Base-by-base conservation (phyloP, 163 green algal species). In the Scenedesmus sp. region DNA sequence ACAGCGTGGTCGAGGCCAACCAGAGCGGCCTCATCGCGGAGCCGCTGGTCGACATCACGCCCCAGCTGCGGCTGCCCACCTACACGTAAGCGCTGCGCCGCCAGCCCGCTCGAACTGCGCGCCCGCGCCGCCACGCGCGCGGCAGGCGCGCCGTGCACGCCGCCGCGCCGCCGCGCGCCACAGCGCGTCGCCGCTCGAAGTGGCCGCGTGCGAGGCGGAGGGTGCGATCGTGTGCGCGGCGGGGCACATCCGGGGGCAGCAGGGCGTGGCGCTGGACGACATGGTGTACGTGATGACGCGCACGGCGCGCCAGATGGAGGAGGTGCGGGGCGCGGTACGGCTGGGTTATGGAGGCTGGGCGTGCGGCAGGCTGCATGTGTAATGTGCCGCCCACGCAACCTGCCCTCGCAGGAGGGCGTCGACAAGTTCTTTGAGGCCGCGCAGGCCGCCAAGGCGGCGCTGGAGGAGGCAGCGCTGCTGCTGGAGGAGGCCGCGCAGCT, bases 31-130 rank as follows among this genome's bases (percentile, higher is more conserved):
- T 99, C 31, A 98, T 98, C 62, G 92, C 91, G 1, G 95, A 98
- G 90, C 96, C 96, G 3, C 91, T 99, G 29, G 93, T 99, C 53
- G 96, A 99, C 89, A 97, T 99, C 83, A 99, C 96, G 1, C 96
- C 96, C 14, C 90, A 90, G 86, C 48, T 87, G 48, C 86, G 84
- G 4, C 67, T 91, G 31, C 87, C 87, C 26, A 50, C 26, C 20
- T 91, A 82, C 73, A 74, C 22, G 73, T 69, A 20, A 45, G 69
- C 50, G 48, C 36, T 7, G n/a, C n/a, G 53, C 26, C 2, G 47
- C 39, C n/a, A n/a, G n/a, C n/a, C n/a, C n/a, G n/a, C n/a, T n/a
- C n/a, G n/a, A n/a, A n/a, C n/a, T n/a, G n/a, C n/a, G 39, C 10
- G 39, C 7, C 39, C 39, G 22, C 53, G 22, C 53, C 9, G 5